Percentiles rank a stretch among this genome's conserved stretches.
Conservation (phyloP, 2,329 filamentous ascomycete species). For the Diaporthe eres region DNA sequence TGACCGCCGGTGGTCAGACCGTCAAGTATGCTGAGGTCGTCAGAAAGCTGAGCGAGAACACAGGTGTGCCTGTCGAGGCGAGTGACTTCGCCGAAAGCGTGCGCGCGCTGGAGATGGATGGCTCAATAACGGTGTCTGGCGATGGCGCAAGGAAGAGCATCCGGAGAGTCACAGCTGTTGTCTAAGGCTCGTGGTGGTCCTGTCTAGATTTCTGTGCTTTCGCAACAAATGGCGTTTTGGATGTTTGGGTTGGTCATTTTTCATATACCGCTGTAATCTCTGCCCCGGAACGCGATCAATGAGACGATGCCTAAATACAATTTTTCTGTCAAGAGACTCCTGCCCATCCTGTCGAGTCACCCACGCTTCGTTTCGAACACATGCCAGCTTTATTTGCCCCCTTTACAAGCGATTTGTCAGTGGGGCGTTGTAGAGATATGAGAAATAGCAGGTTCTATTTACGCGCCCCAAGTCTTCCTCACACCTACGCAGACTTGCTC, state of each 20-base stretch:
- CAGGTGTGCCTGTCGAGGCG: conserved; percentile 79
- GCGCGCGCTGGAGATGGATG: conserved; percentile 86
- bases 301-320: conserved; percentile 33
- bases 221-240: conserved; percentile 6
- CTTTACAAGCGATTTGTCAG: background rate
- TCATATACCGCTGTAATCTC: conserved; percentile 30
- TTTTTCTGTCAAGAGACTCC: conserved; percentile 3
- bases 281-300: conserved; percentile 26
- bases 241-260: conserved; percentile 33
- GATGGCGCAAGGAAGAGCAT: conserved; percentile 89
- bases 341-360: conserved; percentile 1
- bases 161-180: conserved; percentile 76
- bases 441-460: conserved; percentile 11
- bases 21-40: conserved; percentile 86
- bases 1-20: conserved; percentile 76
- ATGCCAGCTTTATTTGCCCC: conserved; percentile 2
- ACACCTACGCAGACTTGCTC: conserved; percentile 48
- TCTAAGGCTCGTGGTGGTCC: conserved; percentile 46
- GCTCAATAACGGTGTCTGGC: conserved; percentile 82
- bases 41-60: conserved; percentile 79
- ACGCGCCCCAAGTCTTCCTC: conserved; percentile 44
- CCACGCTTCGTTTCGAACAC: conserved; percentile 20
- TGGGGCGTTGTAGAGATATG: background rate
- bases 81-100: conserved; percentile 88
- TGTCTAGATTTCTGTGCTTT: background rate